These are phyloP conservation scores for Nakazawaea anatomiae DNA, from an alignment of 805 yeast species.

Conservation along the genomic window DNA sequence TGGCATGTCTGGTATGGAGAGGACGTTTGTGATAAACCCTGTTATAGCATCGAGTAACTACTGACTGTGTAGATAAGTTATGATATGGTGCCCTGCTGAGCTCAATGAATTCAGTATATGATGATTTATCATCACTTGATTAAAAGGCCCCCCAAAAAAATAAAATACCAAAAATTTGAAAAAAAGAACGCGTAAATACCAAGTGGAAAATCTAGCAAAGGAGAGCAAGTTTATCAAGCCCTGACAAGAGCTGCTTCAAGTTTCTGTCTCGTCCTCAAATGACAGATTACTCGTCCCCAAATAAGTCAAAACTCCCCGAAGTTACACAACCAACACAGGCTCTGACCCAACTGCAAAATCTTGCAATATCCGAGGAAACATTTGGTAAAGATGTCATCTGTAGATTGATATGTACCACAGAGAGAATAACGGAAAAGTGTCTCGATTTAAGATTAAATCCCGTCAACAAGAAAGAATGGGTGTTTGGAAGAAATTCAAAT, in stretches of 20 bases:
- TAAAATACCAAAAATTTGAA: too few species aligned
- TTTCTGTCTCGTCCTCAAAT: not conserved
- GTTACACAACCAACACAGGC: conserved; percentile 33
- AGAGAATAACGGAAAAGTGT: conserved; percentile 16
- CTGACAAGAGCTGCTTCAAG: not conserved
- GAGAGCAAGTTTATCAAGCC: too few species aligned
- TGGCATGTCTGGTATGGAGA: conserved; percentile 67
- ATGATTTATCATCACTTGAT: too few species aligned
- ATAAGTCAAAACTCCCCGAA: conserved; percentile 16
- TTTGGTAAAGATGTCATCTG: conserved; percentile 27
- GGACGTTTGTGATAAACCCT: conserved; percentile 59
- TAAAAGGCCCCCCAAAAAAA: too few species aligned
- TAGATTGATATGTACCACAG: conserved; percentile 27
- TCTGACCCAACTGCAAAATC: conserved; percentile 21
- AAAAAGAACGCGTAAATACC: too few species aligned
- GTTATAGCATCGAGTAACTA: conserved; percentile 18
- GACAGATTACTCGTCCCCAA: conserved; percentile 2
- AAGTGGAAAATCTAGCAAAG: too few species aligned
- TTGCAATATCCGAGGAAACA: conserved; percentile 20
- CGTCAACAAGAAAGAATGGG: conserved; percentile 23
- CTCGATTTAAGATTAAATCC: conserved; percentile 24
- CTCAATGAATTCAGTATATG: too few species aligned
- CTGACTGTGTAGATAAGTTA: not conserved
- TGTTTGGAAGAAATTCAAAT: conserved; percentile 63
- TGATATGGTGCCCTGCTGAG: too few species aligned